Percentiles rank a stretch among this genome's conserved stretches.
These are phyloP conservation scores for Hyaloscypha variabilis DNA, from an alignment of 495 filamentous ascomycete species.

Conservation along the genomic window DNA sequence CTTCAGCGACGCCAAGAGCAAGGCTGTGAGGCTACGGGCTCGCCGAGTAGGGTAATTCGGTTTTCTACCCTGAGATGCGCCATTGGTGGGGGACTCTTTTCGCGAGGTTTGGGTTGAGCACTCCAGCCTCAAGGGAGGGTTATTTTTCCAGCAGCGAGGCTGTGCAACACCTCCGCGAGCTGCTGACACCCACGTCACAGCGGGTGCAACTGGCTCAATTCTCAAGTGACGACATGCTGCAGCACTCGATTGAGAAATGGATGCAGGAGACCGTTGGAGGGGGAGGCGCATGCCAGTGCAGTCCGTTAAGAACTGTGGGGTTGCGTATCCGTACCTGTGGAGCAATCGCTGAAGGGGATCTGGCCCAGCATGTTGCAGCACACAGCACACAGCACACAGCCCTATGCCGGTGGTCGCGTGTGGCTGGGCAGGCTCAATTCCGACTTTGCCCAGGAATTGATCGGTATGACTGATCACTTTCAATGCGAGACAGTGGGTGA, in stretches of 20 bases:
- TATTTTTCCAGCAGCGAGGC: background rate
- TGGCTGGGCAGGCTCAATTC: background rate
- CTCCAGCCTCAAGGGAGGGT: background rate
- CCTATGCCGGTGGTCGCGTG: background rate
- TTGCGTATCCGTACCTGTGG: background rate
- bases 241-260: background rate
- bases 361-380: too few species aligned
- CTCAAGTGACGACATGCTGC: background rate
- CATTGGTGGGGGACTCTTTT: background rate
- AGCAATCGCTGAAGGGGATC: background rate
- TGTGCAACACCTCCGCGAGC: background rate
- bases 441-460: background rate
- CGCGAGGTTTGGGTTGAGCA: background rate
- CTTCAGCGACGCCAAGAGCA: background rate
- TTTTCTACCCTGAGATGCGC: background rate
- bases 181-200: background rate
- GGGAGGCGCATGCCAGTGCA: background rate
- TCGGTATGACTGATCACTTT: background rate
- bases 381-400: background rate
- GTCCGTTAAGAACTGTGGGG: background rate
- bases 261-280: background rate
- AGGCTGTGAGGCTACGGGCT: slow-evolving; percentile 13
- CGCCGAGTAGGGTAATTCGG: background rate
- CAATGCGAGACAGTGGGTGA: background rate
- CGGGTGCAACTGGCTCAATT: background rate